A percentile compares a stretch with the other conserved stretches of the same genome.
phyloP scores from a whole-genome alignment of 148 eudicot species.

The Amaranthus cruentus region DNA sequence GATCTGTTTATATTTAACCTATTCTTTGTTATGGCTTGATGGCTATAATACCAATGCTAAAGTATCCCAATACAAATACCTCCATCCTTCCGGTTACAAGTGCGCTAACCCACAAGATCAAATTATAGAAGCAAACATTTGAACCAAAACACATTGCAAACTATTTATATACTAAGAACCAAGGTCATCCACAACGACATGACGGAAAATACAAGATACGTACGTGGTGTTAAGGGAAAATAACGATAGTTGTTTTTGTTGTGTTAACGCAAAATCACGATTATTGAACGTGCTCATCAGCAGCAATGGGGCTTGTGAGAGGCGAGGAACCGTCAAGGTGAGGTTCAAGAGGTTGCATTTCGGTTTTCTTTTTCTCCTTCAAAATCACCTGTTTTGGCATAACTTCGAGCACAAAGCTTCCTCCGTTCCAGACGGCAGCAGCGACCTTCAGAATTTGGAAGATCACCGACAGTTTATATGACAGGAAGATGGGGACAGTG shows the following conservation, averaged over 20 bases:
- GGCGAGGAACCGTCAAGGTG: conserved; percentile 19
- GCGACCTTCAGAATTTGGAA: conserved; percentile 86
- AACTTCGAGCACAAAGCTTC: conserved; percentile 80
- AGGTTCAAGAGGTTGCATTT: conserved; percentile 30
- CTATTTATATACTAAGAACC: not conserved
- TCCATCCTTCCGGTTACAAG: too few species aligned
- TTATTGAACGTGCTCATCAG: too few species aligned
- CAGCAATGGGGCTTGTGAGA: conserved; percentile 8
- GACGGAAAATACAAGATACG: not conserved
- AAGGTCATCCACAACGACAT: not conserved
- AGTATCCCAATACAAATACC: too few species aligned
- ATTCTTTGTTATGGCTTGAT: too few species aligned
- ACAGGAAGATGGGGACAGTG: conserved; percentile 84
- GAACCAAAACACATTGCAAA: not conserved
- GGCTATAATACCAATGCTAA: too few species aligned
- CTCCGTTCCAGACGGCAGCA: conserved; percentile 92
- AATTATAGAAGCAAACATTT: too few species aligned
- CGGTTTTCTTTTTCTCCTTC: conserved; percentile 71
- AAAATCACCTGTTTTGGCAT: conserved; percentile 81
- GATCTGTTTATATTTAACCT: too few species aligned
- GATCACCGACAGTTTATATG: conserved; percentile 54
- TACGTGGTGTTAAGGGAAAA: not conserved
- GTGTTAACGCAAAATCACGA: not conserved
- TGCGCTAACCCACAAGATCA: too few species aligned
- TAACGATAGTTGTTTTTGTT: too few species aligned